A percentile compares a stretch with the other conserved stretches of the same genome.
Conservation (phyloP, 495 filamentous ascomycete species). For the Neurospora sp. region DNA sequence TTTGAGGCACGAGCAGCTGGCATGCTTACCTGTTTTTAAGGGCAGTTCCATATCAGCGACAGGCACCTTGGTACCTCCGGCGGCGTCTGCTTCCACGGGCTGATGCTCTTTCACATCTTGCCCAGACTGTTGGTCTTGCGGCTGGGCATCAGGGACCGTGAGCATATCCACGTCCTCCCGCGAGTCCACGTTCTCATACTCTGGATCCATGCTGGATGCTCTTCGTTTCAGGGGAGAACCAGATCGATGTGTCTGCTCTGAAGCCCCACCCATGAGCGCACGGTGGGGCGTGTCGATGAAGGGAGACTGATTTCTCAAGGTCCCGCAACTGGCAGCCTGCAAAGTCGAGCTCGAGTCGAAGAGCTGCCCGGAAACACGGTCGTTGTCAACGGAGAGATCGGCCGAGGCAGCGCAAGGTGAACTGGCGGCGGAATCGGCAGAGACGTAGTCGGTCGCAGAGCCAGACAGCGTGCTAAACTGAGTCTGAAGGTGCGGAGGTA, state of each 20-base stretch:
- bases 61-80: neutral
- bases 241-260: conserved; percentile 39
- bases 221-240: conserved; percentile 46
- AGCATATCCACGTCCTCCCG: conserved; percentile 44
- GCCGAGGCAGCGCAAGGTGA: conserved; percentile 66
- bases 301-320: conserved; percentile 30
- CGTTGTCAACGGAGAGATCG: conserved; percentile 56
- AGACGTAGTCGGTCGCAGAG: conserved; percentile 39
- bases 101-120: neutral
- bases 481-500: conserved; percentile 40
- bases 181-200: conserved; percentile 18
- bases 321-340: conserved; percentile 7
- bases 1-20: neutral
- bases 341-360: conserved; percentile 14
- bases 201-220: conserved; percentile 44
- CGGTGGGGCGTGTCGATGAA: conserved; percentile 31
- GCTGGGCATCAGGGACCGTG: conserved; percentile 7
- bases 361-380: conserved; percentile 42
- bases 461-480: conserved; percentile 29
- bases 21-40: conserved; percentile 15
- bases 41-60: conserved; percentile 3
- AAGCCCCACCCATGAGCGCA: conserved; percentile 44
- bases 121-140: neutral
- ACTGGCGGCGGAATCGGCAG: conserved; percentile 42
- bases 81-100: neutral